These are phyloP conservation scores for Candida taoyuanica DNA, from an alignment of 805 yeast genomes.

Conservation along the genomic window DNA sequence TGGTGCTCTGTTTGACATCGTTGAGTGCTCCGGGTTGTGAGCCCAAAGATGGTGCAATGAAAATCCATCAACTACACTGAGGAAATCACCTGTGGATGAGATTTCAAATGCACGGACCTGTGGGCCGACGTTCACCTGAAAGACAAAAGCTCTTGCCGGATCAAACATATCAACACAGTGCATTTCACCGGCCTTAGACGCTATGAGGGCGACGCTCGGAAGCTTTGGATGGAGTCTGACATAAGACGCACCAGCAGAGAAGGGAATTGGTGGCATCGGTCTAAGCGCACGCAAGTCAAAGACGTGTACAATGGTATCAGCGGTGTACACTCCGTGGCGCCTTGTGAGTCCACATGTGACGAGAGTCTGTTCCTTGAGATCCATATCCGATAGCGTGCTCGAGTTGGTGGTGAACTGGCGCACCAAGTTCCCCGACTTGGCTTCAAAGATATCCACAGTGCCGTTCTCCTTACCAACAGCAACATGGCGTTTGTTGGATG, in stretches of 20 bases:
- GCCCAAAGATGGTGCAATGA: conserved; percentile 58
- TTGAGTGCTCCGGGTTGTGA: conserved; percentile 38
- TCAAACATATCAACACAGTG: conserved; percentile 82
- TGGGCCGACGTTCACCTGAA: conserved; percentile 57
- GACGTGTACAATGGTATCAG: conserved; percentile 80
- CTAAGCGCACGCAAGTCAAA: conserved; percentile 73
- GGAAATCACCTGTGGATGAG: conserved; percentile 64
- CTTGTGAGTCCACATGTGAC: conserved; percentile 80
- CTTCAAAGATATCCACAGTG: conserved; percentile 59
- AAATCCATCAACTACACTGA: conserved; percentile 58
- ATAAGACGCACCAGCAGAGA: conserved; percentile 84
- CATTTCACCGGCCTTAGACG: conserved; percentile 74
- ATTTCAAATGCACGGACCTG: conserved; percentile 30
- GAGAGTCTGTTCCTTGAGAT: conserved; percentile 57
- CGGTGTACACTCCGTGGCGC: conserved; percentile 50
- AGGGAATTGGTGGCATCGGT: conserved; percentile 74
- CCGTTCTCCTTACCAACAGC: conserved; percentile 60
- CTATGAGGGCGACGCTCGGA: conserved; percentile 70
- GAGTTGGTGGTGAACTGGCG: conserved; percentile 57
- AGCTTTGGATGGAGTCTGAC: conserved; percentile 83
- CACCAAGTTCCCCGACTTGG: conserved; percentile 41
- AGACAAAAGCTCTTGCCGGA: conserved; percentile 61
- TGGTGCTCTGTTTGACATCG: conserved; percentile 39
- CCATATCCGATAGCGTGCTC: conserved; percentile 58
- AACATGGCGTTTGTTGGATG: conserved; percentile 47